phyloP scores from a whole-genome alignment of 139 green algal genomes.

The Ettlia oleoabundans region DNA sequence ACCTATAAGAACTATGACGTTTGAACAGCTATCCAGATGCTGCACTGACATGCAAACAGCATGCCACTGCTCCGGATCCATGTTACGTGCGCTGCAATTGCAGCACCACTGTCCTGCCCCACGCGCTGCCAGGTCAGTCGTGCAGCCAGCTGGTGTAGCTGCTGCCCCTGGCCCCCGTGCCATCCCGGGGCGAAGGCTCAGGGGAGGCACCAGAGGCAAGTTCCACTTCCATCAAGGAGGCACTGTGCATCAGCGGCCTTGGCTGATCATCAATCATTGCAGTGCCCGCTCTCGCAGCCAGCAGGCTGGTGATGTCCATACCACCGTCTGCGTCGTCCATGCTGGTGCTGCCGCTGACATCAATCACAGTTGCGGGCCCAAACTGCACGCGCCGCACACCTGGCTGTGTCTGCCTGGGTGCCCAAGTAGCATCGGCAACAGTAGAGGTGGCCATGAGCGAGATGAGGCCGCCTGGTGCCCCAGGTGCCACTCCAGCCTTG shows the following conservation, averaged over 20 bases:
- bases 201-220: slow-evolving; percentile 6
- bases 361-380: not conserved
- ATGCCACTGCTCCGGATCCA: no score
- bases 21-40: no score
- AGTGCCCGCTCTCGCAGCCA: no score
- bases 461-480: not conserved
- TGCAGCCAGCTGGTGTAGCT: slow-evolving; percentile 17
- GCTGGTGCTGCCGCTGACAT: not conserved
- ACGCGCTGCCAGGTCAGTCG: slow-evolving; percentile 9
- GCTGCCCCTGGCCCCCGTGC: not conserved
- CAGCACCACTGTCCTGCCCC: not conserved
- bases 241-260: not conserved
- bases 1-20: no score
- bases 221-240: slow-evolving; percentile 21
- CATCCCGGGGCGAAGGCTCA: not conserved
- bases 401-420: no score
- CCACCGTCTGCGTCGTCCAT: not conserved
- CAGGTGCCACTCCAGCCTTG: not conserved
- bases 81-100: not conserved
- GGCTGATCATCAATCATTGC: not conserved
- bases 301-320: not conserved
- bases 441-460: not conserved
- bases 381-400: slow-evolving; percentile 10
- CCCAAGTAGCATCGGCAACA: no score
- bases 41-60: no score